Percentiles rank a stretch among this genome's conserved stretches.
phyloP scores from a whole-genome alignment of 306 rosid species.

The Inga leiocalycina region DNA sequence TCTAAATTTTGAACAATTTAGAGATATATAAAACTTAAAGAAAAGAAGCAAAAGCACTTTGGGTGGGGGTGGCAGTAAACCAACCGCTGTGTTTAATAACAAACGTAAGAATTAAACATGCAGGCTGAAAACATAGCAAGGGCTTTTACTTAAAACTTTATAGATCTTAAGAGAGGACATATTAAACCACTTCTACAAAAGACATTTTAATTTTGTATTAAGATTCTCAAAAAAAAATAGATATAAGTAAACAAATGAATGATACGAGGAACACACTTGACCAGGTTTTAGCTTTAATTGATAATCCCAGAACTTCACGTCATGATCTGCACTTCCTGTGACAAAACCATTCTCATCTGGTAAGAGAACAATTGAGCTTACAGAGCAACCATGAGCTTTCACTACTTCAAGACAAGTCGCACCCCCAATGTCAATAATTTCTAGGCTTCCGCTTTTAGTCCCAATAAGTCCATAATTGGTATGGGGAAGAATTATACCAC shows the following conservation, averaged over 20 bases:
- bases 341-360: conserved; percentile 80
- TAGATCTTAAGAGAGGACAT: neutral
- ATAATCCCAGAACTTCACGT: conserved; percentile 94
- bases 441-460: conserved; percentile 80
- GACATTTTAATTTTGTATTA: neutral
- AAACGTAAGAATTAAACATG: neutral
- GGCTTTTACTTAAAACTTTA: neutral
- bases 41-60: neutral
- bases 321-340: conserved; percentile 93
- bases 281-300: conserved; percentile 60
- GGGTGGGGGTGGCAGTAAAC: neutral
- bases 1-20: conserved; percentile 12
- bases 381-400: conserved; percentile 86
- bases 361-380: conserved; percentile 66
- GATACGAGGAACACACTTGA: conserved; percentile 62
- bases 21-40: neutral
- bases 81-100: neutral
- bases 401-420: conserved; percentile 75
- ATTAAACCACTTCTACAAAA: neutral
- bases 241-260: neutral
- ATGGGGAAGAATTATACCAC: conserved; percentile 74
- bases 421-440: conserved; percentile 83
- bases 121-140: neutral
- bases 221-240: neutral
- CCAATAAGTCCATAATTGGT: conserved; percentile 93